Percentiles rank a stretch among this genome's conserved stretches.
Evolutionary conservation across 2,329 filamentous ascomycete species (phyloP).

Genomic region (Westerdykella aurantiaca): DNA sequence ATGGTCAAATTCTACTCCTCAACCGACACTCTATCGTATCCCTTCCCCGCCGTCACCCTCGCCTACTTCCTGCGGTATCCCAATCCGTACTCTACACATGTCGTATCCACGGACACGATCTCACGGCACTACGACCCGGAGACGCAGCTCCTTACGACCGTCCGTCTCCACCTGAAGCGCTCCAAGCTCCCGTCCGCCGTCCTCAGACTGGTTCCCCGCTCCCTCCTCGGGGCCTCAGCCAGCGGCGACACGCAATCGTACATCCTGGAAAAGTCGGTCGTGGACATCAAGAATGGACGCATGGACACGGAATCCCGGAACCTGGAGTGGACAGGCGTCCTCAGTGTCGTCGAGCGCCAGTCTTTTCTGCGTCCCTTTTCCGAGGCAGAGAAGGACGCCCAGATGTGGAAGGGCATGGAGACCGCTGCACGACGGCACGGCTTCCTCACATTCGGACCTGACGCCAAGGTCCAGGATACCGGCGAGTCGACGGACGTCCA

Average conservation of each 20-base stretch:
- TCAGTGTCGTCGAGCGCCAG: slow-evolving; percentile 73
- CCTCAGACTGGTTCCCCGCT: slow-evolving; percentile 67
- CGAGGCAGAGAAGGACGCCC: slow-evolving; percentile 16
- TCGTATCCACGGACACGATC: slow-evolving; percentile 78
- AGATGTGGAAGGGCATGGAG: slow-evolving; percentile 27
- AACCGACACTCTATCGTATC: slow-evolving; percentile 70
- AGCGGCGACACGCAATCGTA: slow-evolving; percentile 66
- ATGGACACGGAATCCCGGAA: slow-evolving; percentile 79
- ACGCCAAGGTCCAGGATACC: slow-evolving; percentile 25
- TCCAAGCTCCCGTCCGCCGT: slow-evolving; percentile 70
- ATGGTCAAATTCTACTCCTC: slow-evolving; percentile 51
- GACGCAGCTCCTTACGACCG: slow-evolving; percentile 71
- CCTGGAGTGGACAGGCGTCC: slow-evolving; percentile 73
- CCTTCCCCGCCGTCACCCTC: slow-evolving; percentile 78
- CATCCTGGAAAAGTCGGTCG: slow-evolving; percentile 72
- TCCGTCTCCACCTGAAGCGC: slow-evolving; percentile 75
- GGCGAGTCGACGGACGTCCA: slow-evolving; percentile 58
- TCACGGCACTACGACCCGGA: slow-evolving; percentile 63
- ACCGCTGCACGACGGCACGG: slow-evolving; percentile 27
- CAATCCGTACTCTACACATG: slow-evolving; percentile 77
- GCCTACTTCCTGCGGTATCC: slow-evolving; percentile 88
- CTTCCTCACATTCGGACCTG: slow-evolving; percentile 25
- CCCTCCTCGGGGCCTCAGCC: slow-evolving; percentile 56
- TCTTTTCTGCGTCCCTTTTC: slow-evolving; percentile 50
- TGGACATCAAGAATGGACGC: slow-evolving; percentile 74